These are phyloP conservation scores for Poa annua DNA, from an alignment of 176 grass and related monocot species.

Conservation along the genomic window DNA sequence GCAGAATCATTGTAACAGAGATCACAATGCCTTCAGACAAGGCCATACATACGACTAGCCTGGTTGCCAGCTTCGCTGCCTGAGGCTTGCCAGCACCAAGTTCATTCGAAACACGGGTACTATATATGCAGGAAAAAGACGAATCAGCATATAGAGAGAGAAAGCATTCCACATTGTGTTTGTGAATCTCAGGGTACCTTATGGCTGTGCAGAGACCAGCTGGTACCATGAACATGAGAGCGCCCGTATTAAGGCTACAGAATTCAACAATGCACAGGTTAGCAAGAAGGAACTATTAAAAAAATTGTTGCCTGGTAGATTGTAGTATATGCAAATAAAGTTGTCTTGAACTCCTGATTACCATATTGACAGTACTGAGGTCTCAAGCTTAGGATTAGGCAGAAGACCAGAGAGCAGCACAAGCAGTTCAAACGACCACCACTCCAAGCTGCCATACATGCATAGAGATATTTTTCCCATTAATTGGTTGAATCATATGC, in stretches of 20 bases:
- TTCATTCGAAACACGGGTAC: background rate
- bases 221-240: slow-evolving; percentile 14
- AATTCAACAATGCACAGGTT: background rate
- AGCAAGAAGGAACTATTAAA: background rate
- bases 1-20: background rate
- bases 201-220: slow-evolving; percentile 16
- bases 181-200: background rate
- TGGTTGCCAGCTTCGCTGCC: background rate
- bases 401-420: slow-evolving; percentile 18
- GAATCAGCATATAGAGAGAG: background rate
- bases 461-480: background rate
- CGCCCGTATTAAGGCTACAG: background rate
- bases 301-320: background rate
- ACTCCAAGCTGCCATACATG: background rate
- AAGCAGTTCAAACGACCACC: slow-evolving; percentile 22
- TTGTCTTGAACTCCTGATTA: background rate
- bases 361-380: background rate
- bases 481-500: background rate
- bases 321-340: background rate
- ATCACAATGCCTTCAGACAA: background rate
- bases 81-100: background rate
- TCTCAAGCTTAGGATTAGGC: slow-evolving; percentile 19
- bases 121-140: background rate
- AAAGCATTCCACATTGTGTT: background rate
- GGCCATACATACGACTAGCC: background rate